Conservation (phyloP, 2,329 filamentous ascomycete genomes). For the Pseudocercospora fijiensis region DNA sequence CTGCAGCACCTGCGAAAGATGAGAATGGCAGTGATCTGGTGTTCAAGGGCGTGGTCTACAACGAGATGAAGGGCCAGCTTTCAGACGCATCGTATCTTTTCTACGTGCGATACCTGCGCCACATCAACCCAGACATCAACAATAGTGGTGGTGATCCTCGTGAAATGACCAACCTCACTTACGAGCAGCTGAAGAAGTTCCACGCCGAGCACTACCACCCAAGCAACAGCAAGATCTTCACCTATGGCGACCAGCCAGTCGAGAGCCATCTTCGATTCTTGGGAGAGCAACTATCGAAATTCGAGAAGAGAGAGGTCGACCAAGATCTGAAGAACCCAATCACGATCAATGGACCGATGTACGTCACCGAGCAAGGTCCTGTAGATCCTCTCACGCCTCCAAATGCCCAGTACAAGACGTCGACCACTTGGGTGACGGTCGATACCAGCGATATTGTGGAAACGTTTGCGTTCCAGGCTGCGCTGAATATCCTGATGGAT, state of each 20-base stretch:
- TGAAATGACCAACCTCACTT: conserved; percentile 92
- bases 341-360: conserved; percentile 65
- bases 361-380: conserved; percentile 74
- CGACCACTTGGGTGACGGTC: conserved; percentile 86
- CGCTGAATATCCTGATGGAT: conserved; percentile 83
- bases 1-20: conserved; percentile 49
- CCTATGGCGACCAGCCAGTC: conserved; percentile 90
- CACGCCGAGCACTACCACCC: conserved; percentile 94
- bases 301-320: conserved; percentile 69
- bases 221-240: conserved; percentile 93
- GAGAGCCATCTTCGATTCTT: conserved; percentile 77
- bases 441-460: conserved; percentile 80
- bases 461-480: conserved; percentile 78
- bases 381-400: conserved; percentile 81
- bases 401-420: conserved; percentile 90
- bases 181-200: conserved; percentile 83
- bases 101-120: conserved; percentile 92
- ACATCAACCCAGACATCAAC: conserved; percentile 89
- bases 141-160: conserved; percentile 96
- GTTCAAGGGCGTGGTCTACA: conserved; percentile 98
- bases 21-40: conserved; percentile 62
- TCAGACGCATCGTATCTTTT: conserved; percentile 95
- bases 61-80: conserved; percentile 99
- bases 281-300: conserved; percentile 69
- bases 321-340: conserved; percentile 74